Base-by-base conservation (phyloP, 352 stramenopile species). In the Globisporangium solare region DNA sequence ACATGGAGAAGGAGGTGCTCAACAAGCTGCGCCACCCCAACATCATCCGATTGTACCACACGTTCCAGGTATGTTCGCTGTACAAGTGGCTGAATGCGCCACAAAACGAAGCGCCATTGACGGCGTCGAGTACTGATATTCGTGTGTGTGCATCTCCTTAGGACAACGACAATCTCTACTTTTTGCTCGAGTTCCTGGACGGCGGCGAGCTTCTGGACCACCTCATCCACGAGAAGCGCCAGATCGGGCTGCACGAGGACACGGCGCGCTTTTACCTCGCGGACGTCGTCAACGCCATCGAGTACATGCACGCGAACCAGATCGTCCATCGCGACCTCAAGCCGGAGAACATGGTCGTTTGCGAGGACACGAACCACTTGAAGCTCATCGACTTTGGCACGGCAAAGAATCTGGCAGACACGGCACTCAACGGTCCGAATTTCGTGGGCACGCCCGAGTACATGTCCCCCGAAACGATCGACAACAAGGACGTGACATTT, bases 1-100 rank as follows among this genome's bases (percentile, higher is more conserved):
- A 95, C 48, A 99, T 99, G 96, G 97, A 99, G 77, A 95, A 97
- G 67, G 74, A 97, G 20, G 91, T 98, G 60, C 85, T 97, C 27
- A 96, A 93, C 63, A 73, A 67, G 51, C 72, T 95, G 51, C 71
- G 70, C 47, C 94, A 98, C 62, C 81, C 92, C 11, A 96, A 96
- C 67, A 90, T 99, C 65, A 87, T 99, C 41, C 70, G 80, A 13
- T 79, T 98, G 47, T 98, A 98, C 71, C 88, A 97, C 56, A 96
- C 96, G 12, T 99, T 99, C 76, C 93, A 98, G 71, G 74, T 79
- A 51, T 32, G 12, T 10, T 1, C 5, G 5, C 27, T 35, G 1
- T 35, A 10, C 0, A 35, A 35, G 7, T 35, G 27, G 7, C 27
- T 1, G 27, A 35, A 6, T 35, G 27, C 5, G n/a, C n/a, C n/a